A percentile compares a stretch with the other conserved stretches of the same genome.
Conservation (phyloP, 352 stramenopile genomes). For the Phytophthora fragariaefolia region DNA sequence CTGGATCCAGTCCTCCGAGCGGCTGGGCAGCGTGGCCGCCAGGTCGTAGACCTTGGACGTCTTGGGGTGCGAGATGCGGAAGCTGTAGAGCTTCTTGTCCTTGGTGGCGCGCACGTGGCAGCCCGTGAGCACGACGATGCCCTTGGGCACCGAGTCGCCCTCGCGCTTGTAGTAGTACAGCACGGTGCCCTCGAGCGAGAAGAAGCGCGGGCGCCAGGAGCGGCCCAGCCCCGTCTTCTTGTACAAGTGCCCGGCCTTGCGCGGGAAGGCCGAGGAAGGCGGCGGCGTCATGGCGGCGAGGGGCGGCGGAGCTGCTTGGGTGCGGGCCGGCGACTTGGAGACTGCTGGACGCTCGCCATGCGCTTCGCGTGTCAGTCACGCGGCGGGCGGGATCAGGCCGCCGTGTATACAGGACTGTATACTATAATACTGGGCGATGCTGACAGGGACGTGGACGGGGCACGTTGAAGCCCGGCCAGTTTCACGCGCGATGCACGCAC, state of each 20-base stretch:
- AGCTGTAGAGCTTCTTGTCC: conserved; percentile 79
- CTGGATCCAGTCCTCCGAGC: conserved; percentile 68
- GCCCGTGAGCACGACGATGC: conserved; percentile 73
- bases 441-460: not conserved
- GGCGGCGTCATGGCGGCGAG: conserved; percentile 15
- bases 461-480: conserved; percentile 16
- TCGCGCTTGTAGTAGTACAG: conserved; percentile 83
- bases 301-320: not conserved
- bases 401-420: no score
- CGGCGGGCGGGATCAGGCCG: conserved; percentile 14
- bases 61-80: conserved; percentile 75
- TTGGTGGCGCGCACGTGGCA: conserved; percentile 56
- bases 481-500: conserved; percentile 20
- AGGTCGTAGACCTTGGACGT: conserved; percentile 76
- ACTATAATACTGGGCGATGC: conserved; percentile 17
- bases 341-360: conserved; percentile 18
- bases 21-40: conserved; percentile 58
- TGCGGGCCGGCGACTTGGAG: conserved; percentile 18
- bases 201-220: conserved; percentile 72
- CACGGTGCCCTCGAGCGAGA: conserved; percentile 67
- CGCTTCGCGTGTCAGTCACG: conserved; percentile 13
- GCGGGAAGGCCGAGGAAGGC: conserved; percentile 26
- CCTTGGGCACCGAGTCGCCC: conserved; percentile 60
- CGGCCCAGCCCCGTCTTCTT: conserved; percentile 64
- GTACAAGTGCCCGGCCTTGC: conserved; percentile 71